Base-by-base conservation (phyloP, 495 filamentous ascomycete genomes). In the Annulohypoxylon stygium region DNA sequence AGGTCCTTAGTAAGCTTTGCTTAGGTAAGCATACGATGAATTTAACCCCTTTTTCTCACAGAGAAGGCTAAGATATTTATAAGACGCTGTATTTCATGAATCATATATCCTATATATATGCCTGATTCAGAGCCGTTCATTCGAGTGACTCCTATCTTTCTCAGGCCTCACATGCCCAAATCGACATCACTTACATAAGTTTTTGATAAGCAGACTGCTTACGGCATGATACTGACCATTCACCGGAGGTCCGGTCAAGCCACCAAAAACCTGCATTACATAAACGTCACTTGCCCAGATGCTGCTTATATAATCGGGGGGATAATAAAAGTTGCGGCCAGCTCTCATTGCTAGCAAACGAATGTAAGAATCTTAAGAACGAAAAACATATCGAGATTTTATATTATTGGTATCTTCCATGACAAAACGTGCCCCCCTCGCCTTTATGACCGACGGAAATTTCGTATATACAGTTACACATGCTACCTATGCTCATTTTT, bases 331-430 rank as follows among this genome's bases (percentile, higher is more conserved):
- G 18, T 47, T 18, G 5, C 18, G 16, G 18, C n/a, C 18, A 47
- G 43, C 43, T 47, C 16, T 47, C 16, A 47, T 47, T 20, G 16
- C 43, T 47, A 47, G 43, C 16, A 47, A 18, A 47, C 43, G 43
- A 47, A 47, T 47, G 43, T 47, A 47, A 20, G 43, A 45, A 45
- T 16, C 12, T 41, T 41, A 41, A 41, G 37, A 45, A 45, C 41
- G 14, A 45, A 45, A 7, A 30, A 30, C 30, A 47, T 18, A 47
- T 47, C 43, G 16, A 9, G 16, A 6, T 47, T 47, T 47, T 20
- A 47, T 47, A 45, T 45, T 45, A 45, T 47, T 47, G 43, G 43
- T 47, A 47, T 47, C 39, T 39, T 43, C 12, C 43, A 18, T 20
- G 16, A 20, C 43, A 47, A 45, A 47, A 5, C 18, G 3, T 16